Evolutionary conservation across 140 eudicot species (phyloP).

Genomic region (Anethum foeniculum): DNA sequence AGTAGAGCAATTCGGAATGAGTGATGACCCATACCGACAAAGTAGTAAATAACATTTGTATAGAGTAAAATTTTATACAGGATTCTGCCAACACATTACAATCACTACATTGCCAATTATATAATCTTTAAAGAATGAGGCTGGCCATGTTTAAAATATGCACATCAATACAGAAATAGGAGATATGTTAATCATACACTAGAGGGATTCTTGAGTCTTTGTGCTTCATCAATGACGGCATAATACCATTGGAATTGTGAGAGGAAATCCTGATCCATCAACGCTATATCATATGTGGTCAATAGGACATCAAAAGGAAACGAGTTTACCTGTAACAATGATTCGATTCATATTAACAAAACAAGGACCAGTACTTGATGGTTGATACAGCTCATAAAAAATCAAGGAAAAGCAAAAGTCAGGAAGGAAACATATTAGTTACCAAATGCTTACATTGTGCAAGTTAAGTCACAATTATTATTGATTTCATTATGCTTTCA

Average conservation of each 20-base stretch:
- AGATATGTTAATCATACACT: conserved; percentile 51
- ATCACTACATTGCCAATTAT: neutral
- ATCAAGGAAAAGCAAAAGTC: neutral
- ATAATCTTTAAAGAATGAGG: neutral
- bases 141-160: neutral
- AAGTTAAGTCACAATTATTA: neutral
- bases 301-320: conserved; percentile 90
- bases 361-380: conserved; percentile 5
- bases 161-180: neutral
- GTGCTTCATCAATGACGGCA: conserved; percentile 91
- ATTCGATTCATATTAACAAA: neutral
- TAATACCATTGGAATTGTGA: conserved; percentile 83
- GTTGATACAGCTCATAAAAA: conserved; percentile 3
- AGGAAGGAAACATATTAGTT: neutral
- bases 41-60: neutral
- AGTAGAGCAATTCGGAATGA: neutral
- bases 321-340: conserved; percentile 41
- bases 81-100: neutral
- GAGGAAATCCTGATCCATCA: conserved; percentile 89
- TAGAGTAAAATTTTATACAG: neutral
- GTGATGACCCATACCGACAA: neutral
- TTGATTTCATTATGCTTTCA: neutral
- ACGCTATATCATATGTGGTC: conserved; percentile 90
- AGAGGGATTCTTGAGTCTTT: conserved; percentile 88
- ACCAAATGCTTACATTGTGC: neutral